These are phyloP conservation scores for Pichia exigua DNA, from an alignment of 805 yeast species.

Conservation along the genomic window DNA sequence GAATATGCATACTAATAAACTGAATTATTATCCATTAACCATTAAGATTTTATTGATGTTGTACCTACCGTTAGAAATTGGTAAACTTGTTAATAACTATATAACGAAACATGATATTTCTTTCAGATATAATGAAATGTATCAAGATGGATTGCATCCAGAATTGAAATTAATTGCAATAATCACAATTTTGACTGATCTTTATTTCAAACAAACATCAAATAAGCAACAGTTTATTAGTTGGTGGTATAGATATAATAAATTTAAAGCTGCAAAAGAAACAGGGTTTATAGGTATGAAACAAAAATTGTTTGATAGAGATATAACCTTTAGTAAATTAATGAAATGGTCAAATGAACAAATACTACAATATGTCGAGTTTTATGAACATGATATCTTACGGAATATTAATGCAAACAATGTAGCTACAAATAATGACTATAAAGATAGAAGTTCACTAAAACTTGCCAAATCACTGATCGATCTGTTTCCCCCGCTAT, in stretches of 20 bases:
- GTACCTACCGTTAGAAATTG: constrained; percentile 44
- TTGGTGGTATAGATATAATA: constrained; percentile 23
- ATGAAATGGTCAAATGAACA: constrained; percentile 41
- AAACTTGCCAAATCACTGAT: constrained; percentile 3
- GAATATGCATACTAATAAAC: not conserved
- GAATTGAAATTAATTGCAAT: constrained; percentile 32
- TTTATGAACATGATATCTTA: constrained; percentile 24
- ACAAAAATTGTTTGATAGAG: constrained; percentile 14
- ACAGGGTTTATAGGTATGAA: constrained; percentile 7
- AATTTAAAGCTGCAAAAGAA: not conserved
- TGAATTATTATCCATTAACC: constrained; percentile 34
- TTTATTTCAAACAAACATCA: constrained; percentile 24
- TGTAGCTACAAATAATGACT: constrained; percentile 1
- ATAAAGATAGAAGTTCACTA: not conserved
- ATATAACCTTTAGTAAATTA: constrained; percentile 30
- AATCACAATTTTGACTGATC: constrained; percentile 27
- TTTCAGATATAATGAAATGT: constrained; percentile 4
- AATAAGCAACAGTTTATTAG: constrained; percentile 10
- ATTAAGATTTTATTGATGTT: constrained; percentile 35
- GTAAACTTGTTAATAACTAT: constrained; percentile 27
- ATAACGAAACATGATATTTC: constrained; percentile 17
- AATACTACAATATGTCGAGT: constrained; percentile 40
- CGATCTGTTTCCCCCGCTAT: constrained; percentile 1
- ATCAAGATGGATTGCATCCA: constrained; percentile 22
- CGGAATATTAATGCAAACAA: constrained; percentile 1